Evolutionary conservation across 1,284 basidiomycete species (phyloP), one percentile per base, ranked within the genome.

Genomic region (Rhodotorula sp.): DNA sequence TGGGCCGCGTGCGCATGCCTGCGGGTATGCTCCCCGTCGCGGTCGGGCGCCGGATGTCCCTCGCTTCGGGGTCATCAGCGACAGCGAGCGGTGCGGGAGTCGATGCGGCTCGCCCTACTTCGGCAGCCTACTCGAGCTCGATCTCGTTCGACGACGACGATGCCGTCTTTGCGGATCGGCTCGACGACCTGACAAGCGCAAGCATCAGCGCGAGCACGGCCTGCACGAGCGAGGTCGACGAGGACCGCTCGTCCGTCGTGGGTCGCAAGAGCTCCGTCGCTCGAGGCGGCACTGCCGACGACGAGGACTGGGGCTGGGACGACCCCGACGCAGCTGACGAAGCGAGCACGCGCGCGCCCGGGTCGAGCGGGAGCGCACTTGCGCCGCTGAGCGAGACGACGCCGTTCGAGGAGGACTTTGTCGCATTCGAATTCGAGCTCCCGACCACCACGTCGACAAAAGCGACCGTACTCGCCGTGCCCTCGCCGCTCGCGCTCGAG

Each of bases 101-200:
- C 34, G 34, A 34, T 34, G 34, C 34, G 34, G 34, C 34, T 34
- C 34, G 34, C 34, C 34, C 34, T 34, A 34, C 34, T 34, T 34
- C 19, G 2, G 50, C 53, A 7, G 60, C 59, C 10, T 68, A 67
- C 57, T 67, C 68, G 48, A 66, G 56, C 44, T 71, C 68, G n/a
- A 49, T 74, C 58, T 72, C 70, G 52, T 75, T 75, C 61, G 74
- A 75, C 46, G 74, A 73, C 46, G 67, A 71, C 21, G 72, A 75
- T 17, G 74, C 74, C 34, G 74, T 75, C 44, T 75, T 73, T 10
- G 71, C 74, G 12, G 68, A 70, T 9, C 52, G 48, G 10, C 54
- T 50, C 5, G 45, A 49, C 16, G 59, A 45, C 19, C 57, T 50
- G 21, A 16, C 49, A 23, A 50, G 49, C 49, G 61, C 61, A 7